Conservation (phyloP, 1,139 yeast species). For the Debaryomycetaceae sp. region DNA sequence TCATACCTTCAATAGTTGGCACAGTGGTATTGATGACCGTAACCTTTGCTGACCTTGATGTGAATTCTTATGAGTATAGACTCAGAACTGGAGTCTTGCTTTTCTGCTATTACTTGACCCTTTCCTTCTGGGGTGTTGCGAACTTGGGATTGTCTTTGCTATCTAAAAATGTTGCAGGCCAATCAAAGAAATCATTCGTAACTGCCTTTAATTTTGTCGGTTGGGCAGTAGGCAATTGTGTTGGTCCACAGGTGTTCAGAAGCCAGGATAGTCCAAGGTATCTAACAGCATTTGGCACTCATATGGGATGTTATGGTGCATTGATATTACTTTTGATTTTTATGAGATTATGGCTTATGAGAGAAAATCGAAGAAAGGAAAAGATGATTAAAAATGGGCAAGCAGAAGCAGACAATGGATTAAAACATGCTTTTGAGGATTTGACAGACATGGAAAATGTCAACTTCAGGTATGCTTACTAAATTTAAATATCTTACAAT, state of each 20-base stretch:
- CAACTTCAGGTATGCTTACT: slow-evolving; percentile 7
- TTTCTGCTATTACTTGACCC: slow-evolving; percentile 8
- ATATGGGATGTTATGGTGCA: slow-evolving; percentile 8
- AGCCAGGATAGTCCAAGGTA: slow-evolving; percentile 5
- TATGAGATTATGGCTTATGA: slow-evolving; percentile 10
- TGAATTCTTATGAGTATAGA: background rate
- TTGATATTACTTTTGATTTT: slow-evolving; percentile 5
- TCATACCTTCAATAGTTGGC: slow-evolving; percentile 11
- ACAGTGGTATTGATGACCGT: slow-evolving; percentile 10
- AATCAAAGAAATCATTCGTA: slow-evolving; percentile 9
- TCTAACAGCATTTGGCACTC: slow-evolving; percentile 5
- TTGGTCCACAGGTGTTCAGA: slow-evolving; percentile 5
- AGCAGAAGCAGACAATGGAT: slow-evolving; percentile 6
- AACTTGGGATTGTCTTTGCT: background rate
- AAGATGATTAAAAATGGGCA: slow-evolving; percentile 12
- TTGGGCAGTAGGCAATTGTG: slow-evolving; percentile 3
- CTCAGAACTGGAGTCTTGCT: background rate
- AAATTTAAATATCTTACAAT: too few relatives aligned
- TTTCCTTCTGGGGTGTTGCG: slow-evolving; percentile 9
- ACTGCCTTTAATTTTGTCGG: slow-evolving; percentile 7
- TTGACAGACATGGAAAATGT: slow-evolving; percentile 8
- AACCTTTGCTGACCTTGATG: slow-evolving; percentile 2
- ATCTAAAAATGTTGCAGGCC: slow-evolving; percentile 6
- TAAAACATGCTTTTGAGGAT: slow-evolving; percentile 19
- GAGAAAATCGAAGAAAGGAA: slow-evolving; percentile 14